These are phyloP conservation scores for Kalmusia sp. DNA, from an alignment of 2,329 filamentous ascomycete species.

Conservation along the genomic window DNA sequence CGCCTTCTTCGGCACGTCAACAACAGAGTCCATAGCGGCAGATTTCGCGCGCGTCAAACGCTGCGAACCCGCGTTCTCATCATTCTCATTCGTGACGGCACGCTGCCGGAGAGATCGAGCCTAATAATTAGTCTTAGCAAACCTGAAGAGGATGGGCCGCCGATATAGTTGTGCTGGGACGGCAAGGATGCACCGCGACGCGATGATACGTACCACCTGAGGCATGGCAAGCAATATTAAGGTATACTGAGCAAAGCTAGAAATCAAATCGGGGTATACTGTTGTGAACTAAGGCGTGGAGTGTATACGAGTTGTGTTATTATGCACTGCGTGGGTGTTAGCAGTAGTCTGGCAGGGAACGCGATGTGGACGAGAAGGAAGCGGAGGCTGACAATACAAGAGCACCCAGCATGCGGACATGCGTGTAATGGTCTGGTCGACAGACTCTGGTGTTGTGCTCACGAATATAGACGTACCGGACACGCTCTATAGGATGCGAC, in stretches of 20 bases:
- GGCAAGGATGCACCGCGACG: conserved; percentile 16
- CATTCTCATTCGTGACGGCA: conserved; percentile 87
- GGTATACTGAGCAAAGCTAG: conserved; percentile 44
- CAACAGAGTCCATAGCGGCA: conserved; percentile 67
- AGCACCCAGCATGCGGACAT: conserved; percentile 24
- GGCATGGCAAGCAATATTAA: conserved; percentile 60
- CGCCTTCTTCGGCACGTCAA: conserved; percentile 64
- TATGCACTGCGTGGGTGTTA: conserved; percentile 44
- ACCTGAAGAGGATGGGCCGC: conserved; percentile 12
- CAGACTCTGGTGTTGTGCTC: conserved; percentile 32
- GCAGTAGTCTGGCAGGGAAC: conserved; percentile 25
- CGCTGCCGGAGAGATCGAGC: conserved; percentile 76
- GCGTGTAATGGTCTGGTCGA: conserved; percentile 28
- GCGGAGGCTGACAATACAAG: conserved; percentile 32
- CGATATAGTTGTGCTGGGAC: conserved; percentile 16
- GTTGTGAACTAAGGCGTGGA: conserved; percentile 33
- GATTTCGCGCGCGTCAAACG: conserved; percentile 94
- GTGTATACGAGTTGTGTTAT: conserved; percentile 44
- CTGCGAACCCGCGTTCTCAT: conserved; percentile 81
- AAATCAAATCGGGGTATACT: conserved; percentile 28
- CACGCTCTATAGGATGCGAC: conserved; percentile 38
- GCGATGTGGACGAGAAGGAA: conserved; percentile 20
- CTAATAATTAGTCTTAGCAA: conserved; percentile 58
- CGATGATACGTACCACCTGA: conserved; percentile 57
- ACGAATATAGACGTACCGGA: conserved; percentile 36